Evolutionary conservation across 2,329 filamentous ascomycete genomes (phyloP).

Genomic region (Xylariaceae sp.): DNA sequence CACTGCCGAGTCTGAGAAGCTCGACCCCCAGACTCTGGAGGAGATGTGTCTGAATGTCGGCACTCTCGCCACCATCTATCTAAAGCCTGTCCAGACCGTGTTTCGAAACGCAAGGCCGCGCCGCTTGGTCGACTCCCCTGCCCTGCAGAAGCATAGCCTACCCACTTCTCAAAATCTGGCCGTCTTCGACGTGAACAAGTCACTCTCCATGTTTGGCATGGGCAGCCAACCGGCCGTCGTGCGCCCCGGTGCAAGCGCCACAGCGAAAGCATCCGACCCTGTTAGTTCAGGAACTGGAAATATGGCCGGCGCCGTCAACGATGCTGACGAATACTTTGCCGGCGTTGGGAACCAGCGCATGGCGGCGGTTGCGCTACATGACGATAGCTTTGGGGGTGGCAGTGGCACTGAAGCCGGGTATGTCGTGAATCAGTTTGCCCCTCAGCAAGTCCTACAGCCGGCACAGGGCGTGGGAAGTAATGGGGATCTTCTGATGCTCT

Average conservation of each 20-base stretch:
- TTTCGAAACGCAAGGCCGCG: slow-evolving; percentile 84
- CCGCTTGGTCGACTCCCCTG: slow-evolving; percentile 74
- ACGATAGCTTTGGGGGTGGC: slow-evolving; percentile 54
- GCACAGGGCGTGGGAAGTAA: slow-evolving; percentile 59
- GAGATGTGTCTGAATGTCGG: slow-evolving; percentile 97
- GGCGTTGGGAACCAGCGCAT: slow-evolving; percentile 69
- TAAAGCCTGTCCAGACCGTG: slow-evolving; percentile 95
- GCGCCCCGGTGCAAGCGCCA: slow-evolving; percentile 31
- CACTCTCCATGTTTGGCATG: slow-evolving; percentile 52
- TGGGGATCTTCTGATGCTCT: slow-evolving; percentile 66
- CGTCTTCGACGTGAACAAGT: slow-evolving; percentile 51
- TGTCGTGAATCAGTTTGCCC: slow-evolving; percentile 77
- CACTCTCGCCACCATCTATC: slow-evolving; percentile 91
- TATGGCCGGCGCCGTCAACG: slow-evolving; percentile 67
- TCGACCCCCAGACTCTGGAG: slow-evolving; percentile 85
- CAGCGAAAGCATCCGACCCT: slow-evolving; percentile 23
- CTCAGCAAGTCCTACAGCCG: slow-evolving; percentile 69
- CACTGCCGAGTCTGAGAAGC: slow-evolving; percentile 89
- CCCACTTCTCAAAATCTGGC: slow-evolving; percentile 50
- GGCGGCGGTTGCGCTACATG: slow-evolving; percentile 63
- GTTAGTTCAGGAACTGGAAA: slow-evolving; percentile 24
- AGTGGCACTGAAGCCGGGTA: slow-evolving; percentile 50
- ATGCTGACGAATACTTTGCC: slow-evolving; percentile 86
- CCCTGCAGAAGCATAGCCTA: slow-evolving; percentile 68
- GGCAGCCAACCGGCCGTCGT: slow-evolving; percentile 48